Base-by-base conservation (phyloP, 805 yeast genomes). In the Saturnispora gosingensis region DNA sequence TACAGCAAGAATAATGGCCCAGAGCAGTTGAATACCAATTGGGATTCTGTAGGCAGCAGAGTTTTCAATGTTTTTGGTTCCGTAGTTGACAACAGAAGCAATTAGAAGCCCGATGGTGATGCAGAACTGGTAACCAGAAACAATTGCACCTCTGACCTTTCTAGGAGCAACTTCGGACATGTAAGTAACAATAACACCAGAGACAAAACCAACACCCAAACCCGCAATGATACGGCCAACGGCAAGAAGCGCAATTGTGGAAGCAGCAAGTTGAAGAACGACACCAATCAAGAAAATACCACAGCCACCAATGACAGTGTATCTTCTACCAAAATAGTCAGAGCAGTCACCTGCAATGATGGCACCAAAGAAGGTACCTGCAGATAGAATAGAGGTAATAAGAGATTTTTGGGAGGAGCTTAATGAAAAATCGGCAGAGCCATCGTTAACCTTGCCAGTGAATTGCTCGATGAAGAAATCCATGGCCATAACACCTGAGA, bases 101-200 rank as follows among this genome's bases (percentile, higher is more conserved):
- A 93, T 75, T 55, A 91, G 75, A 70, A 93, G 98, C 59, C 98
- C 98, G 53, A 95, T 90, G 3, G 99, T 93, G 58, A 93, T 83
- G 63, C 91, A 88, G 61, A 91, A 70, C 53, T 90, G 88, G 67
- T 90, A 90, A 53, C 90, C 77, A 7, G 90, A 88, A 36, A 95
- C 93, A 50, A 93, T 74, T 56, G 97, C 76, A 50, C 98, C 98
- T 65, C 98, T 78, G 66, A 87, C 88, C 64, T 82, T 79, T n/a
- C 91, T 78, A 22, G 99, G 98, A 4, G 97, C 96, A 64, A 90
- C 77, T 68, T 91, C 99, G 51, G 88, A 76, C 55, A 91, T 85
- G 74, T 88, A 90, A 53, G 93, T 73, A 0, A 98, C 98, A n/a
- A 97, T 88, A 52, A 88, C 83, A 51, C 91, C 73, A 3, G 97